Evolutionary conservation across 2,329 filamentous ascomycete genomes (phyloP).

Genomic region (Davidsoniella australis): DNA sequence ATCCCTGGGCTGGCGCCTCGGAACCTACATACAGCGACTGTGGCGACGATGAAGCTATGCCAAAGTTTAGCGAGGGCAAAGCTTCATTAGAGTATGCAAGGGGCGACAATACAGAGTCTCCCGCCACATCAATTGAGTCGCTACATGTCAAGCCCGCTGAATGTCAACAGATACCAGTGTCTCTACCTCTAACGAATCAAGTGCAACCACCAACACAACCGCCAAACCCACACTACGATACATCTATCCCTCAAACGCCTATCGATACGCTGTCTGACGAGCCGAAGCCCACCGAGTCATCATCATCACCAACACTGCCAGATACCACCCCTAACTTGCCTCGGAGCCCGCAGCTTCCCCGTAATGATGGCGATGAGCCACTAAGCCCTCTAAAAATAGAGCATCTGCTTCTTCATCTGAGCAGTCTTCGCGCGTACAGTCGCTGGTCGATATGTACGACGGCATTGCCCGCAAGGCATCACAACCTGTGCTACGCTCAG

Average conservation of each 20-base stretch:
- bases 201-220: neutral
- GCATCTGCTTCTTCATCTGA: constrained; percentile 3
- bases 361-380: constrained; percentile 2
- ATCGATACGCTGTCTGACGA: neutral
- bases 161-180: no score
- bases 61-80: constrained; percentile 3
- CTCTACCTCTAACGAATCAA: neutral
- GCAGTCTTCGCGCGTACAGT: constrained; percentile 22
- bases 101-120: constrained; percentile 3
- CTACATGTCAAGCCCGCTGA: neutral
- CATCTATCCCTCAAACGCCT: neutral
- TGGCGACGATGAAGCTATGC: neutral
- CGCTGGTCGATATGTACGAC: constrained; percentile 34
- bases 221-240: neutral
- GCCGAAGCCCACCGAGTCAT: neutral
- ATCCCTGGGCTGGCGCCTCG: constrained; percentile 9
- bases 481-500: neutral
- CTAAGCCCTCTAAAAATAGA: constrained; percentile 1
- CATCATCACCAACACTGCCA: neutral
- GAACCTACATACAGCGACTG: constrained; percentile 1
- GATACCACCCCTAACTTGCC: neutral
- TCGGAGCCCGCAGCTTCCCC: neutral
- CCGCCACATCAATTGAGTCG: constrained; percentile 5
- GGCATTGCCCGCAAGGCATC: constrained; percentile 20
- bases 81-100: neutral